phyloP scores from a whole-genome alignment of 2,329 filamentous ascomycete species.

The Zymoseptoria brevis region DNA sequence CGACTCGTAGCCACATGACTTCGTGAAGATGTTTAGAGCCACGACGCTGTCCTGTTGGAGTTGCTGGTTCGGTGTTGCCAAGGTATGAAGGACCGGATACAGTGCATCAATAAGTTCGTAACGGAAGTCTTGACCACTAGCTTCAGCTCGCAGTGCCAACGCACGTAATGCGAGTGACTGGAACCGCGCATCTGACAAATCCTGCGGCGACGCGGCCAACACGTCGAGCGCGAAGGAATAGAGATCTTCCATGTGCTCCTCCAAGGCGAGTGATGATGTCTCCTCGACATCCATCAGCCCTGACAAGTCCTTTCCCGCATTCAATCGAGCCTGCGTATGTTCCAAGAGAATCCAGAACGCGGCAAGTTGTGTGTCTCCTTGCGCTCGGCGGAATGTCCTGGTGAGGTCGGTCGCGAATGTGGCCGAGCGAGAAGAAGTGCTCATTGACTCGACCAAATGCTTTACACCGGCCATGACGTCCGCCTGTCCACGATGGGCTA shows the following conservation, averaged over 20 bases:
- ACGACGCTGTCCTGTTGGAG: constrained; percentile 76
- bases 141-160: constrained; percentile 65
- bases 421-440: constrained; percentile 6
- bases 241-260: constrained; percentile 49
- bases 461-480: constrained; percentile 18
- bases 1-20: constrained; percentile 63
- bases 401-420: constrained; percentile 57
- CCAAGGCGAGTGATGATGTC: background rate
- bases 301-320: constrained; percentile 43
- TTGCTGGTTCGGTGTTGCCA: constrained; percentile 61
- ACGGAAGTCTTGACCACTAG: constrained; percentile 60
- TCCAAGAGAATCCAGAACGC: constrained; percentile 75
- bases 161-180: constrained; percentile 75
- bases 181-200: constrained; percentile 56
- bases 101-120: constrained; percentile 83
- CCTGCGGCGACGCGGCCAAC: constrained; percentile 37
- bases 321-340: constrained; percentile 54
- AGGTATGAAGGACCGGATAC: constrained; percentile 82
- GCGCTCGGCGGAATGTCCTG: constrained; percentile 51
- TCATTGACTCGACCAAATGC: constrained; percentile 31
- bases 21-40: constrained; percentile 71
- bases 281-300: constrained; percentile 37
- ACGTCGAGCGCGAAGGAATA: constrained; percentile 61
- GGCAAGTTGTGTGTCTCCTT: constrained; percentile 54
- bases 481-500: constrained; percentile 22